Evolutionary conservation across 2,329 filamentous ascomycete genomes (phyloP).

Genomic region (Fusarium euwallaceae): DNA sequence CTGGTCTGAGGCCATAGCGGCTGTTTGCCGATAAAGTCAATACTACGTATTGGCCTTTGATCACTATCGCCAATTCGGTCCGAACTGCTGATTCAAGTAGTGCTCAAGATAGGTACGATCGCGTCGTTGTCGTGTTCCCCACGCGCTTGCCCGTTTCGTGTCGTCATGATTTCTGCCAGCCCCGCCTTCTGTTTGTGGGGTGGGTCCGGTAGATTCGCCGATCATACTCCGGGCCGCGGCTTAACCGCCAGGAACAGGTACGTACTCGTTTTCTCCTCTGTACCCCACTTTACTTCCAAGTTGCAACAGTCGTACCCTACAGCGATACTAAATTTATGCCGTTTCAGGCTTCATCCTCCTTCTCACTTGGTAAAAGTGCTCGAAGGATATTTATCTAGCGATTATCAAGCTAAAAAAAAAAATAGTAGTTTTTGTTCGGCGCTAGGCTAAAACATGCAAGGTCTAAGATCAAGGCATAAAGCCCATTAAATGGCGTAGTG

Average conservation of each 20-base stretch:
- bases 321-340: not conserved
- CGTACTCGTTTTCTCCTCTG: not conserved
- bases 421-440: not conserved
- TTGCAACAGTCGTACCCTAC: not conserved
- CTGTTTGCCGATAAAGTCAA: not conserved
- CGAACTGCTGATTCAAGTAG: not conserved
- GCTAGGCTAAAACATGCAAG: not conserved
- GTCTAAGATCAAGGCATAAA: not conserved
- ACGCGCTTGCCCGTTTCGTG: not conserved
- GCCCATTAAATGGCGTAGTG: not conserved
- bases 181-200: not conserved
- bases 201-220: not conserved
- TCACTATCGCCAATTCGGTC: not conserved
- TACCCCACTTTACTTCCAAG: not conserved
- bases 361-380: not conserved
- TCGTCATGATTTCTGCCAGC: not conserved
- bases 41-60: not conserved
- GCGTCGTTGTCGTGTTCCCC: not conserved
- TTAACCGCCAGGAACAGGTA: not conserved
- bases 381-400: not conserved
- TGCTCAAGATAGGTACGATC: not conserved
- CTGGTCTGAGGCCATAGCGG: constrained; percentile 7
- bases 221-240: not conserved
- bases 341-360: not conserved
- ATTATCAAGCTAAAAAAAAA: not conserved